These are phyloP conservation scores for Byssoonygena ceratinophila DNA, from an alignment of 2,329 filamentous ascomycete genomes.

Conservation along the genomic window DNA sequence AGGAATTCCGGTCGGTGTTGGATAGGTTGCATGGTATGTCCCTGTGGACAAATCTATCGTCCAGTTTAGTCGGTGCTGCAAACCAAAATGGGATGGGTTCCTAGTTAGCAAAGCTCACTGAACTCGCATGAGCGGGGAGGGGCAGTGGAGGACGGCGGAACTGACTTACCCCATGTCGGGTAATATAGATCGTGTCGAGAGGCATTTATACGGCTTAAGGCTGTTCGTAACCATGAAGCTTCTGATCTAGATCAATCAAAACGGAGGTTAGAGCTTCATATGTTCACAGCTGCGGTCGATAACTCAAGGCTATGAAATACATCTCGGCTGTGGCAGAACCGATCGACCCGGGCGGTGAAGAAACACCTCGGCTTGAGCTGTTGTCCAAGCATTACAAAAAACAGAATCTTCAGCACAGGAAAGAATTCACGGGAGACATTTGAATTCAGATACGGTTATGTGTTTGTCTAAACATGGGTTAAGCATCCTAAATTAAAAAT, in stretches of 20 bases:
- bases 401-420: background rate
- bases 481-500: background rate
- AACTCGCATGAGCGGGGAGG: conserved; percentile 2
- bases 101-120: conserved; percentile 8
- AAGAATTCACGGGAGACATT: conserved; percentile 1
- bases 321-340: conserved; percentile 7
- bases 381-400: too few relatives aligned
- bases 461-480: background rate
- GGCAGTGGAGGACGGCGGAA: background rate
- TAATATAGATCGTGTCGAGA: conserved; percentile 61
- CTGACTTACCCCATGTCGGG: conserved; percentile 61
- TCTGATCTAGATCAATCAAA: background rate
- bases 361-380: conserved; percentile 12
- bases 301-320: too few relatives aligned
- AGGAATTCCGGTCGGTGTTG: conserved; percentile 75
- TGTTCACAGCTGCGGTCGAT: too few relatives aligned
- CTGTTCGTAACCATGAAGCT: background rate
- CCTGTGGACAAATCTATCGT: conserved; percentile 71
- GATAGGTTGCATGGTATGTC: conserved; percentile 60
- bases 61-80: conserved; percentile 83
- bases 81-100: conserved; percentile 9
- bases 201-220: conserved; percentile 39
- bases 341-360: conserved; percentile 6
- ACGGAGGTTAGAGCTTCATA: background rate
- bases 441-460: background rate